Evolutionary conservation across 2,329 filamentous ascomycete species (phyloP), one percentile per base, ranked within the genome.

Genomic region (Colletotrichum endophyticum): DNA sequence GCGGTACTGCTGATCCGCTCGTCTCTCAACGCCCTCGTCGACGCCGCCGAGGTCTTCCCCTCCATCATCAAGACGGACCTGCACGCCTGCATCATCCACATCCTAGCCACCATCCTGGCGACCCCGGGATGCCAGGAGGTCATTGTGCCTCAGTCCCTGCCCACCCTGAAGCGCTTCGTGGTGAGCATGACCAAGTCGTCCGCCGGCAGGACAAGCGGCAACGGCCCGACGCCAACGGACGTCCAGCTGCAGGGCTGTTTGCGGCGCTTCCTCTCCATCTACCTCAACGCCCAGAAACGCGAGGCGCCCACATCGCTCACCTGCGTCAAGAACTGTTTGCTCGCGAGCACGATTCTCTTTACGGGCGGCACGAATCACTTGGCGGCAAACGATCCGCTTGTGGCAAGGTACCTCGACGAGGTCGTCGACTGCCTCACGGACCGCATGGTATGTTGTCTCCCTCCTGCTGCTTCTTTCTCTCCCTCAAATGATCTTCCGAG

Each of bases 31-130:
- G 95, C 97, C 2, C 91, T 99, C 3, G 97, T 99, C 5, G 95
- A 99, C 82, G 96, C 97, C 2, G 96, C 97, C 8, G 95, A 98
- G 77, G 96, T 99, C 19, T 99, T 99, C 85, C 98, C 98, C 0
- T 93, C 95, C 3, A 96, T 99, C 80, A 99, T 99, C 87, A 97
- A 97, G 83, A 96, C 96, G 12, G 97, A 99, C 83, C 90, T 99
- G 8, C 96, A 99, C 82, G 96, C 97, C 53, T 99, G 96, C 82
- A 98, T 99, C 79, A 91, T 99, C 66, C 96, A 99, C 86, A 98
- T 99, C 72, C 98, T 99, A 82, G 94, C 95, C 70, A 98, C 96
- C 1, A 97, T 98, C 73, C 91, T 99, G 15, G 94, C 95, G 16
- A 98, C 96, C 1, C 94, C 95, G 1, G 90, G 92, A 13, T 99